Evolutionary conservation across 345 rosid genomes (phyloP), one percentile per base, ranked within the genome.

Genomic region (Arabidopsis arenosa): DNA sequence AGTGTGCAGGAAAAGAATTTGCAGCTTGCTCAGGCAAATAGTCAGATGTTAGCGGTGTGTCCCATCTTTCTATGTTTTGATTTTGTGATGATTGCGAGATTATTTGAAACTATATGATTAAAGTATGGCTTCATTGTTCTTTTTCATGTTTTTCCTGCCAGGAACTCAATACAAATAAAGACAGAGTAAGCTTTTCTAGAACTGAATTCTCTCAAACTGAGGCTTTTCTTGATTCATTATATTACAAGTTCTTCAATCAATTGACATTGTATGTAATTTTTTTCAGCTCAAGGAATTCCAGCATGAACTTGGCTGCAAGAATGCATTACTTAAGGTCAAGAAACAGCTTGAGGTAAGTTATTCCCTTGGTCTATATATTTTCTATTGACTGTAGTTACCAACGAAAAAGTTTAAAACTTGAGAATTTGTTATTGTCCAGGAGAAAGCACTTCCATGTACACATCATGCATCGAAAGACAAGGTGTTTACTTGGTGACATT

Each of bases 291-390:
- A 78, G 83, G 77, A 66, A 60, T 89, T 86, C 76, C 84, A 84
- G 55, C 97, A 91, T 80, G 97, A 91, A 73, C 84, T 91, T 68
- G 89, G 88, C 45, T 89, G 91, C 80, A 88, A 81, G 79, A 84
- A 79, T 68, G 83, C 78, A 48, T 65, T 86, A 80, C 84, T 81
- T 54, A 51, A 68, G 12, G 84, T 79, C 55, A 79, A 45, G 68
- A 78, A 60, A 61, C 78, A 62, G 52, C 74, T 15, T 35, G 75
- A 79, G 78, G 78, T 56, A 66, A 56, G 81, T 52, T 72, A 72
- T 59, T 15, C 6, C 49, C 23, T 23, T 30, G 4, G 44, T 33
- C 15, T 35, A 6, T 59, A 11, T 48, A 33, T 49, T 66, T 49
- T 49, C 39, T 30, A n/a, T 17, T 5, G 68, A 14, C 47, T 35